A percentile compares a stretch with the other conserved stretches of the same genome.
These are phyloP conservation scores for Microdochium nivale DNA, from an alignment of 2,329 filamentous ascomycete genomes.

Conservation along the genomic window DNA sequence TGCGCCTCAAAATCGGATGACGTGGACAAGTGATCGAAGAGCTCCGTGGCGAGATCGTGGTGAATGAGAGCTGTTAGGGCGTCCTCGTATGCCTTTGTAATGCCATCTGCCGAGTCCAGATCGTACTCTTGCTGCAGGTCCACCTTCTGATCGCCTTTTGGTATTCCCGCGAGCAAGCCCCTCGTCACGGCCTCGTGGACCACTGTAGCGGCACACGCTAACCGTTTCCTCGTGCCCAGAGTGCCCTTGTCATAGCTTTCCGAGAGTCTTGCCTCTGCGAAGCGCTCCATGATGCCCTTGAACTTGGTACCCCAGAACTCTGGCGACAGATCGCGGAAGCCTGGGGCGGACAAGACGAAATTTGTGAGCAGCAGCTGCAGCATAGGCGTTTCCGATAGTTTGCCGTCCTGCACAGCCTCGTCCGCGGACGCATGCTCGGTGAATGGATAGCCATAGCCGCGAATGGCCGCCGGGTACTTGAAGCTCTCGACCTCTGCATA, in stretches of 20 bases:
- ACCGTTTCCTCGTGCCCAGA: constrained; percentile 64
- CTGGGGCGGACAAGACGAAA: constrained; percentile 58
- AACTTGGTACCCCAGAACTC: constrained; percentile 60
- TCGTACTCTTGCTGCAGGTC: constrained; percentile 41
- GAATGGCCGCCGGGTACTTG: constrained; percentile 55
- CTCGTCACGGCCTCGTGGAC: constrained; percentile 62
- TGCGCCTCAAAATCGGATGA: constrained; percentile 57
- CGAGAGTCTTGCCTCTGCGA: constrained; percentile 62
- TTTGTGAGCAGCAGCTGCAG: constrained; percentile 60
- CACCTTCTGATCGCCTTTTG: constrained; percentile 10
- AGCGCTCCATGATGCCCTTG: constrained; percentile 48
- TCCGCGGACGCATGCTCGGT: constrained; percentile 13
- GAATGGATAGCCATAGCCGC: constrained; percentile 65
- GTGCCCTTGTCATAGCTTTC: constrained; percentile 77
- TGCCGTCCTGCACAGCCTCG: constrained; percentile 14
- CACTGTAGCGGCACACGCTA: constrained; percentile 63
- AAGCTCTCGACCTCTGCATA: constrained; percentile 65
- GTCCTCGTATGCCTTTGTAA: constrained; percentile 58
- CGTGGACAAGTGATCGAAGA: constrained; percentile 52
- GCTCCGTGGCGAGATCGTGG: constrained; percentile 54
- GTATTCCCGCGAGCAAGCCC: constrained; percentile 56
- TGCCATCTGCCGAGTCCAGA: constrained; percentile 45
- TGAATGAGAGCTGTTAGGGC: constrained; percentile 59
- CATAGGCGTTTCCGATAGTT: constrained; percentile 47
- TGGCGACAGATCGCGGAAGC: constrained; percentile 50